Evolutionary conservation across 768 basidiomycete genomes (phyloP), one percentile per base, ranked within the genome.

Genomic region (Russula olivacea): DNA sequence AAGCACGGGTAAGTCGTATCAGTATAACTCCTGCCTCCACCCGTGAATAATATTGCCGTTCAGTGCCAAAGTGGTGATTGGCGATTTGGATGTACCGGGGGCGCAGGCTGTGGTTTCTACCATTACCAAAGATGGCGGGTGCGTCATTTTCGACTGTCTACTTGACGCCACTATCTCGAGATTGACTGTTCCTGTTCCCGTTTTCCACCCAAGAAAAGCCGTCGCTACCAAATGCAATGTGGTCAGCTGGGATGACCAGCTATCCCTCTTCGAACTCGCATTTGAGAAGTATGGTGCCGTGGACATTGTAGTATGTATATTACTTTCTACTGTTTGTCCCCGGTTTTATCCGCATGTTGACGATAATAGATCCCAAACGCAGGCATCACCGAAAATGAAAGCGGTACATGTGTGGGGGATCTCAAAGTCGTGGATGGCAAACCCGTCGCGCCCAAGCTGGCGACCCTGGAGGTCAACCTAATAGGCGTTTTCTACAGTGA

Each of bases 401-500:
- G 2, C 2, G 52, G 28, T 10, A 54, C 66, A 25, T 53, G 68
- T 12, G 30, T 57, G 17, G 55, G 61, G 4, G 14, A 30, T 2
- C 34, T 72, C 3, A 23, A 41, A 1, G 4, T 61, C n/a, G 66
- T 66, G 7, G 62, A 67, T 17, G 75, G 71, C 11, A 67, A 67
- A 48, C 75, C 73, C 1, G 45, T 68, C 30, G 70, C 67, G 41
- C 75, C 75, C 2, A 63, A 55, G 15, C 48, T 70, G 40, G 49
- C 45, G 21, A 73, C 73, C 1, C 21, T 74, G 17, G 68, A 72
- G 2, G 68, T 76, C 55, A 75, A 76, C 65, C 30, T 73, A 10
- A 70, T 32, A 9, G 73, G 70, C 2, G 74, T 70, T 1, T 50
- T 72, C n/a, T 72, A 76, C 59, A 71, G 74, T 74, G 41, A 43